Conservation (phyloP, 2,329 filamentous ascomycete genomes). For the Trichoderma endophyticum region DNA sequence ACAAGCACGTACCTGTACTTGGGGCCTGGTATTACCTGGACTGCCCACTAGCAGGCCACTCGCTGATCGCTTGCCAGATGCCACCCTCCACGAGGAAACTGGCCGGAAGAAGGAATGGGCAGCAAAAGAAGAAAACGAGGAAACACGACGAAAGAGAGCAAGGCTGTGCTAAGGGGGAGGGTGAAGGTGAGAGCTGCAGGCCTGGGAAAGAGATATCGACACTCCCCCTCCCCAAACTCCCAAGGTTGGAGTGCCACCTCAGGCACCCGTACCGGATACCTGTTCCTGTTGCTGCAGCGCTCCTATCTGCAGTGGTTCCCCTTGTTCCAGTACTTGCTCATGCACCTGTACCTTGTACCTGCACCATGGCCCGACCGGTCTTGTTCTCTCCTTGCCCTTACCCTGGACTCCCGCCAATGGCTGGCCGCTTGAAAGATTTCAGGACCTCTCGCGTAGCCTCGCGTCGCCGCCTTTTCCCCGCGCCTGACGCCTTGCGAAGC, state of each 20-base stretch:
- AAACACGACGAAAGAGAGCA: slow-evolving; percentile 6
- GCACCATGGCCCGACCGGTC: background rate
- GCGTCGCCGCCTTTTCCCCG: slow-evolving; percentile 16
- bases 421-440: slow-evolving; percentile 7
- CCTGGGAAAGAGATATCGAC: background rate
- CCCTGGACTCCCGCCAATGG: slow-evolving; percentile 5
- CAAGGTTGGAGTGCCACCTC: background rate
- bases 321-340: background rate
- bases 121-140: background rate
- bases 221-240: background rate
- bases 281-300: background rate
- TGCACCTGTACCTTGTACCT: background rate
- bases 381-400: slow-evolving; percentile 9
- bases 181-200: background rate
- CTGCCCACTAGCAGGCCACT: background rate
- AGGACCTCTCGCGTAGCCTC: slow-evolving; percentile 20
- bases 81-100: background rate
- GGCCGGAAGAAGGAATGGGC: background rate
- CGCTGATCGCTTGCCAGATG: background rate
- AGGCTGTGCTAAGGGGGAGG: slow-evolving; percentile 11
- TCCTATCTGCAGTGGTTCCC: background rate
- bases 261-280: background rate
- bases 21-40: background rate
- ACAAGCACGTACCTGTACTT: background rate
- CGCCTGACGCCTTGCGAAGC: slow-evolving; percentile 12